Evolutionary conservation across 495 filamentous ascomycete genomes (phyloP).

Genomic region (Penicillium nucicola): DNA sequence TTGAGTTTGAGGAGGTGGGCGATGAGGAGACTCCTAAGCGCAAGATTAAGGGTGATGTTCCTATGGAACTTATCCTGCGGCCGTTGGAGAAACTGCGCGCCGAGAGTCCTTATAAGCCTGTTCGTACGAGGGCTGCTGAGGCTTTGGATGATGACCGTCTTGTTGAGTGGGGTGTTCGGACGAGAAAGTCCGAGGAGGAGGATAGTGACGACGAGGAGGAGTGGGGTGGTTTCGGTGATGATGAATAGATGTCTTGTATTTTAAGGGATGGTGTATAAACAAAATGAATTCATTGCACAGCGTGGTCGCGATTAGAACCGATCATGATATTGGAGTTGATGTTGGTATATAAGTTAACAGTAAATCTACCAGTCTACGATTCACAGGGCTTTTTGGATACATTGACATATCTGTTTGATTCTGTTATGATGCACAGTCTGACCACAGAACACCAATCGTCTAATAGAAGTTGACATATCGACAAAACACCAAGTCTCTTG

Average conservation of each 20-base stretch:
- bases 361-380: not conserved
- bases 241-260: conserved; percentile 30
- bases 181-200: conserved; percentile 33
- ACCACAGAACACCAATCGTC: not conserved
- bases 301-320: conserved; percentile 10
- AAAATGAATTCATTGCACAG: conserved; percentile 20
- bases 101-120: conserved; percentile 64
- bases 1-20: conserved; percentile 48
- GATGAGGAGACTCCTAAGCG: conserved; percentile 24
- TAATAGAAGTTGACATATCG: not conserved
- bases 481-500: conserved; percentile 17
- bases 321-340: conserved; percentile 3
- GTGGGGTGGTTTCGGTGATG: conserved; percentile 76
- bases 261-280: conserved; percentile 9
- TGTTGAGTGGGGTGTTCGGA: conserved; percentile 52
- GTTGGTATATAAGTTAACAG: not conserved
- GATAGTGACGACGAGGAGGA: conserved; percentile 51
- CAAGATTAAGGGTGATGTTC: conserved; percentile 38
- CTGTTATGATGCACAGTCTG: conserved; percentile 8
- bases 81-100: conserved; percentile 55
- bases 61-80: conserved; percentile 52
- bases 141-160: conserved; percentile 73
- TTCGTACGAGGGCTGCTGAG: conserved; percentile 68
- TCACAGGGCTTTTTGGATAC: not conserved
- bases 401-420: conserved; percentile 11